phyloP scores from a whole-genome alignment of 805 yeast species.

The Saccharomycopsis oosterbeekiorum region DNA sequence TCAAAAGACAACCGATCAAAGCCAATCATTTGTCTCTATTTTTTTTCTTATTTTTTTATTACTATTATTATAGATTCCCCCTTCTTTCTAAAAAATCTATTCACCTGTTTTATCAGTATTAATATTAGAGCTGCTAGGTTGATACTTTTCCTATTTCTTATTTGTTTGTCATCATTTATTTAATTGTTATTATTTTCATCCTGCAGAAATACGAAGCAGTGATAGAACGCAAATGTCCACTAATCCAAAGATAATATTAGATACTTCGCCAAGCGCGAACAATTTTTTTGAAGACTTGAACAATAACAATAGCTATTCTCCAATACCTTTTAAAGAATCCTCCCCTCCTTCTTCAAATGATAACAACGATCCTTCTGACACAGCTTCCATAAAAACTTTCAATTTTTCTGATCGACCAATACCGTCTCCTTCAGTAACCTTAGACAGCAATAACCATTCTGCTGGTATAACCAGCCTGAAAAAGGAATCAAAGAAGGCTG shows the following conservation, averaged over 20 bases:
- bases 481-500: neutral
- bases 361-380: neutral
- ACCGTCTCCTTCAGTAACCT: neutral
- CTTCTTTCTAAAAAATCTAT: no score
- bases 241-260: neutral
- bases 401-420: neutral
- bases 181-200: neutral
- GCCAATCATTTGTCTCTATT: no score
- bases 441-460: neutral
- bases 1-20: no score
- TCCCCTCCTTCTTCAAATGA: neutral
- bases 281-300: constrained; percentile 10
- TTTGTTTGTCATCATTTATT: no score
- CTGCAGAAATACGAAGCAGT: neutral
- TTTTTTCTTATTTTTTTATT: no score
- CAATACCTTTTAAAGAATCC: neutral
- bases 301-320: neutral
- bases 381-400: neutral
- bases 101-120: no score
- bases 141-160: no score
- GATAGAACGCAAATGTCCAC: neutral
- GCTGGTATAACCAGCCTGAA: neutral
- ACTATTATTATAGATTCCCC: no score
- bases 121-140: no score
- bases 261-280: constrained; percentile 4